phyloP scores from a whole-genome alignment of 441 rosid species.

The Erodium trifolium region DNA sequence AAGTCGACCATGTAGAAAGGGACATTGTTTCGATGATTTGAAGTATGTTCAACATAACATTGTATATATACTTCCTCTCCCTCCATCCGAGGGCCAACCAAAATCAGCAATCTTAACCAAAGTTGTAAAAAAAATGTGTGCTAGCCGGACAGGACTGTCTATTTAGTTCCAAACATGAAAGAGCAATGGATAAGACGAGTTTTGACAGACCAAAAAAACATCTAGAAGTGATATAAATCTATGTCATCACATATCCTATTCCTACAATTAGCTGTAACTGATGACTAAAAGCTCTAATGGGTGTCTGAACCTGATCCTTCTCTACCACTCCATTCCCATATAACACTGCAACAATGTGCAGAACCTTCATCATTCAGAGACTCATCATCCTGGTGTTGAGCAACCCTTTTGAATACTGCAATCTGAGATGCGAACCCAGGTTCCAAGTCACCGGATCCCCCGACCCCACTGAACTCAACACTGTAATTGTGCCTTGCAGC shows the following conservation, averaged over 20 bases:
- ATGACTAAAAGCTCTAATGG: not conserved
- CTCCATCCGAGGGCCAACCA: too few species aligned
- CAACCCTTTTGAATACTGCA: conserved; percentile 49
- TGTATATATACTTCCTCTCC: too few species aligned
- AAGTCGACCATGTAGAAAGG: too few species aligned
- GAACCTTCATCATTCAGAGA: conserved; percentile 12
- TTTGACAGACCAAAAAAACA: not conserved
- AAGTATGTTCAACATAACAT: too few species aligned
- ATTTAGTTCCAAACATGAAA: not conserved
- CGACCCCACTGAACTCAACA: conserved; percentile 82
- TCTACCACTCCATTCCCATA: conserved; percentile 63
- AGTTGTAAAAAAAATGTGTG: too few species aligned
- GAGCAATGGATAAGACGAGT: not conserved
- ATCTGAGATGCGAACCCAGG: conserved; percentile 96
- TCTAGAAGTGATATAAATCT: not conserved
- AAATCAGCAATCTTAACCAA: too few species aligned
- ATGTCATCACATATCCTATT: not conserved
- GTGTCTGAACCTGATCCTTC: not conserved
- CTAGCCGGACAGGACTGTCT: too few species aligned
- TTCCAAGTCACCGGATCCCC: conserved; percentile 58
- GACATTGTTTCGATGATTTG: too few species aligned
- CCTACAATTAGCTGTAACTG: conserved; percentile 3
- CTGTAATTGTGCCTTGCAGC: conserved; percentile 51
- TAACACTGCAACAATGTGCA: conserved; percentile 32
- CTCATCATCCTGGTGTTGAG: conserved; percentile 8